phyloP scores from a whole-genome alignment of 2,329 filamentous ascomycete genomes.

The Grosmannia penicillata region DNA sequence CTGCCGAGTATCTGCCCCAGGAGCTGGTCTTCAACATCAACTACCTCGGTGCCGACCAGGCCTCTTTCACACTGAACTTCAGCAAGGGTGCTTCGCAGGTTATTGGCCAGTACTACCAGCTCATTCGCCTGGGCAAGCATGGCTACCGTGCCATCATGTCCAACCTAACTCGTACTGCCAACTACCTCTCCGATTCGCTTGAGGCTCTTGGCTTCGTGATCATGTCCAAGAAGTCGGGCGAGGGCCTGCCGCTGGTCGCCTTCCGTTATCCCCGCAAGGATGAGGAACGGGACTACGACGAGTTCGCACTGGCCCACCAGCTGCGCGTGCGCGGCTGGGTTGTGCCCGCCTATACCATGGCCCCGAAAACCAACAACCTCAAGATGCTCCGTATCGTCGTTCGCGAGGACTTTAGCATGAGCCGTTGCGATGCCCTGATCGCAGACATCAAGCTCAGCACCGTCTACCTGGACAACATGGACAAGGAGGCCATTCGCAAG shows the following conservation, averaged over 20 bases:
- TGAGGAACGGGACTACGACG: conserved; percentile 49
- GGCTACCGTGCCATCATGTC: conserved; percentile 89
- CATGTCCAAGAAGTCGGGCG: conserved; percentile 66
- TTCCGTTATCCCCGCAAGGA: conserved; percentile 60
- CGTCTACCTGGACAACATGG: conserved; percentile 57
- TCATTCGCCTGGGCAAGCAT: conserved; percentile 85
- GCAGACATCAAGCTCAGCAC: conserved; percentile 66
- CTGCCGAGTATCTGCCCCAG: conserved; percentile 67
- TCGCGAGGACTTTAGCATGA: conserved; percentile 78
- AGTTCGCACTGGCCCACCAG: conserved; percentile 71
- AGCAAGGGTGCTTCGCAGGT: conserved; percentile 89
- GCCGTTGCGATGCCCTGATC: conserved; percentile 66
- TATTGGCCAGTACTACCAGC: conserved; percentile 94
- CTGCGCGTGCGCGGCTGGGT: conserved; percentile 83
- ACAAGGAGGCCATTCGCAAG: conserved; percentile 53
- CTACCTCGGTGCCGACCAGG: conserved; percentile 90
- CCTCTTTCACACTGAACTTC: conserved; percentile 95
- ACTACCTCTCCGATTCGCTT: conserved; percentile 68
- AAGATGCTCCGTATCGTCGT: conserved; percentile 91
- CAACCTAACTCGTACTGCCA: conserved; percentile 78
- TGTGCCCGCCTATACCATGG: conserved; percentile 94
- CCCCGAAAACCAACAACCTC: conserved; percentile 65
- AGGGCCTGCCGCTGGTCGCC: conserved; percentile 77
- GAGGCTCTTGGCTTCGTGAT: conserved; percentile 69
- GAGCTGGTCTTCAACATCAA: conserved; percentile 99